These are phyloP conservation scores for Chlorella ohadii DNA, from an alignment of 139 green algal genomes.

Conservation along the genomic window DNA sequence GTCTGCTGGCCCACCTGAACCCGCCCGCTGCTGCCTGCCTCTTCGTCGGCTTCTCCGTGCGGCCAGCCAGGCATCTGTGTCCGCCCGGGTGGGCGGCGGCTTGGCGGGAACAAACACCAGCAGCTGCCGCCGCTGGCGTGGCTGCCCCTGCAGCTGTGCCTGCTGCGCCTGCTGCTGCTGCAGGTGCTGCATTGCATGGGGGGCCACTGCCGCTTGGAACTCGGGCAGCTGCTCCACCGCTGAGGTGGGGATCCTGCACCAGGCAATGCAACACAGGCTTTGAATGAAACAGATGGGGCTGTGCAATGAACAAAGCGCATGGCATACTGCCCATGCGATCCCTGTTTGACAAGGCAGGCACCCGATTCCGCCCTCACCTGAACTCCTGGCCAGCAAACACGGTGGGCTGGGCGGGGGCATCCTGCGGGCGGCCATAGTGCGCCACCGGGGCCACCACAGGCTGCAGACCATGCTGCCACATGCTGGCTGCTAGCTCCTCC, in stretches of 20 bases:
- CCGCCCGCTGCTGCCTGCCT: background rate
- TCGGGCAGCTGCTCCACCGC: constrained; percentile 39
- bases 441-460: constrained; percentile 58
- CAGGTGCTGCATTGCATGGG: background rate
- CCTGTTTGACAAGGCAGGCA: too few relatives aligned
- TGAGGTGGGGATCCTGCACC: constrained; percentile 35
- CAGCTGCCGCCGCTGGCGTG: background rate
- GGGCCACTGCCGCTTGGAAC: constrained; percentile 10
- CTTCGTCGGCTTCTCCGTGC: background rate
- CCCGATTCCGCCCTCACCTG: constrained; percentile 22
- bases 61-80: constrained; percentile 58
- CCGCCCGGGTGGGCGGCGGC: constrained; percentile 39
- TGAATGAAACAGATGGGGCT: too few relatives aligned
- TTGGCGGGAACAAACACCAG: constrained; percentile 34
- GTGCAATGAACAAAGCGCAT: too few relatives aligned
- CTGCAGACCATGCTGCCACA: constrained; percentile 37
- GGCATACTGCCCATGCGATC: too few relatives aligned
- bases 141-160: background rate
- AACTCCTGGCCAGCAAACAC: constrained; percentile 69
- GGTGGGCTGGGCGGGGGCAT: constrained; percentile 54
- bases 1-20: background rate
- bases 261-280: too few relatives aligned
- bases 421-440: constrained; percentile 63
- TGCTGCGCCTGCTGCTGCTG: background rate
- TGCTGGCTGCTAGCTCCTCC: constrained; percentile 44